Conservation (phyloP, 78 protist species). For the slime mould (Dictyostelium discoideum) region DNA sequence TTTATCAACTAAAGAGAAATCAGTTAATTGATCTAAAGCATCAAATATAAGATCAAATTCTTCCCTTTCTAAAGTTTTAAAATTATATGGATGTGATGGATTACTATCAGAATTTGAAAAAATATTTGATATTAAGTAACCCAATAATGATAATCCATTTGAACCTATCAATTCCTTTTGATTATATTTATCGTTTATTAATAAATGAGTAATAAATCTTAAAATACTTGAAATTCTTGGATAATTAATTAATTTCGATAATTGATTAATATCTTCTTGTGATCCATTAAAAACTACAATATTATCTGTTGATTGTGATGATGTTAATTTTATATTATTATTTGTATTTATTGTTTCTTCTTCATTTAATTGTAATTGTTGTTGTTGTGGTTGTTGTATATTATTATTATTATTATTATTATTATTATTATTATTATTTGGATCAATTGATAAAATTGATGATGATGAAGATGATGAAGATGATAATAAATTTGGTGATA, state of each 20-base stretch:
- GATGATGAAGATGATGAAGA: neutral
- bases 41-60: neutral
- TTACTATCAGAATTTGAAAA: neutral
- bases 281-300: neutral
- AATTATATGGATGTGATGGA: constrained; percentile 7
- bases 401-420: no score
- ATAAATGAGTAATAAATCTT: constrained; percentile 21
- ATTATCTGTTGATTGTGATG: constrained; percentile 3
- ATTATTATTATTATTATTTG: no score
- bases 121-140: neutral
- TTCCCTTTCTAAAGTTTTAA: neutral
- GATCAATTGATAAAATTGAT: neutral
- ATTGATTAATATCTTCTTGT: constrained; percentile 9
- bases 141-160: constrained; percentile 12
- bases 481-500: neutral
- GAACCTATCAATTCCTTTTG: constrained; percentile 52
- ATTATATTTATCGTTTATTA: constrained; percentile 6
- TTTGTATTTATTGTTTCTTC: neutral
- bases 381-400: no score
- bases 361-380: neutral
- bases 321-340: neutral
- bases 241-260: neutral
- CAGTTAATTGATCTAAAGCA: constrained; percentile 15
- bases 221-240: constrained; percentile 19
- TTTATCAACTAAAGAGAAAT: constrained; percentile 24